Evolutionary conservation across 1,284 basidiomycete species (phyloP).

Genomic region (Retiboletus flavoniger): DNA sequence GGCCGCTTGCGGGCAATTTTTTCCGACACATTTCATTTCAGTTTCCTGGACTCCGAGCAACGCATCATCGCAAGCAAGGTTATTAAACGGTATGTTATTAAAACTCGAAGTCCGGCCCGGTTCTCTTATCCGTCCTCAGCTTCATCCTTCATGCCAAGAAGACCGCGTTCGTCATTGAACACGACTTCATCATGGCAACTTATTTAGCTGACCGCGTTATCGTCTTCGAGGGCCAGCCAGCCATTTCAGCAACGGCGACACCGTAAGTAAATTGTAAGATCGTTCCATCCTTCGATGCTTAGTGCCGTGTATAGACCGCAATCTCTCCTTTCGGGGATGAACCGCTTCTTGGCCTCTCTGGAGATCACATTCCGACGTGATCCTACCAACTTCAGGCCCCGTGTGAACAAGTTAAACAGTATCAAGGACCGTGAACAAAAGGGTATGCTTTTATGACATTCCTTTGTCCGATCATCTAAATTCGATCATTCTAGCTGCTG

Average conservation of each 20-base stretch:
- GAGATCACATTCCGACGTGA: slow-evolving; percentile 97
- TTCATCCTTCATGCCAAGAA: slow-evolving; percentile 95
- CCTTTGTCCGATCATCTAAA: slow-evolving; percentile 10
- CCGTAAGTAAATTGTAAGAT: slow-evolving; percentile 52
- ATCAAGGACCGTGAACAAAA: slow-evolving; percentile 96
- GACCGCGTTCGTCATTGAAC: slow-evolving; percentile 96
- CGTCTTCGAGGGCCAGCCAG: slow-evolving; percentile 88
- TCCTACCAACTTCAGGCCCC: slow-evolving; percentile 89
- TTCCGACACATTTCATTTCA: slow-evolving; percentile 33
- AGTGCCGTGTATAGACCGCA: slow-evolving; percentile 57
- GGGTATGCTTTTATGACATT: slow-evolving; percentile 44
- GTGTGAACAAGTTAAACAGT: slow-evolving; percentile 93
- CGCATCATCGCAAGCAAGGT: slow-evolving; percentile 97
- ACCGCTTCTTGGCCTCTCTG: slow-evolving; percentile 87
- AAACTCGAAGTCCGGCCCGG: background rate
- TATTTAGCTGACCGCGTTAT: slow-evolving; percentile 97
- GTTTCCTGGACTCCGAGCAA: slow-evolving; percentile 96
- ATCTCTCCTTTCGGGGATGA: slow-evolving; percentile 84
- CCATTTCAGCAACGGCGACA: slow-evolving; percentile 78
- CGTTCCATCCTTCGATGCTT: background rate
- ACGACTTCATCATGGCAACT: slow-evolving; percentile 97
- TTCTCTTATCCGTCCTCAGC: slow-evolving; percentile 36
- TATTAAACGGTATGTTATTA: slow-evolving; percentile 76
- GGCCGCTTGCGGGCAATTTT: background rate
- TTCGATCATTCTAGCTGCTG: slow-evolving; percentile 48